Evolutionary conservation across 257 asterid genomes (phyloP).

Genomic region (Striga asiatica): DNA sequence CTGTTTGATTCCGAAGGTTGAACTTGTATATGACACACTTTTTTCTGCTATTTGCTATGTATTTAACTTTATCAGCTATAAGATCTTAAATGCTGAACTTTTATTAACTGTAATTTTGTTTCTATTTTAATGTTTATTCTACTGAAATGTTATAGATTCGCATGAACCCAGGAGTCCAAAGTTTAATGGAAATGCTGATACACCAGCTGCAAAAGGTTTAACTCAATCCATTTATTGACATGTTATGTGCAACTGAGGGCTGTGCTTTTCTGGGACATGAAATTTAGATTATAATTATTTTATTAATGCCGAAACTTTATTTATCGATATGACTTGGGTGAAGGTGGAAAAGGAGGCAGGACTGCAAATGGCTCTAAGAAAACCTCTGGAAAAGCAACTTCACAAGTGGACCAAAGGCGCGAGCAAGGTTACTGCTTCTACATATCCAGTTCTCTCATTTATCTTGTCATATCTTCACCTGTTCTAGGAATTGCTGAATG

Average conservation of each 20-base stretch:
- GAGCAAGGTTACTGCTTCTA: slow-evolving; percentile 42
- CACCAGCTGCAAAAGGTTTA: slow-evolving; percentile 33
- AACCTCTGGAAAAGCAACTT: slow-evolving; percentile 34
- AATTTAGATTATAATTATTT: slow-evolving; percentile 1
- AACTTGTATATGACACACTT: not conserved
- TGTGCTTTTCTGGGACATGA: slow-evolving; percentile 5
- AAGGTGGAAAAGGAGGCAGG: slow-evolving; percentile 59
- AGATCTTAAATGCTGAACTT: not conserved
- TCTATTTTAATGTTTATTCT: slow-evolving; percentile 7
- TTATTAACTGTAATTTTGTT: slow-evolving; percentile 5
- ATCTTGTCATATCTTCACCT: slow-evolving; percentile 2
- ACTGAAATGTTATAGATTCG: slow-evolving; percentile 28
- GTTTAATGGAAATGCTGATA: slow-evolving; percentile 35
- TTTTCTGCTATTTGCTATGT: not conserved
- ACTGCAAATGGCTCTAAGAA: slow-evolving; percentile 37
- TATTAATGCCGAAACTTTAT: slow-evolving; percentile 9
- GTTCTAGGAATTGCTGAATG: not conserved
- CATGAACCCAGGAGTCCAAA: slow-evolving; percentile 20
- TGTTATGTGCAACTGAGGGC: slow-evolving; percentile 12
- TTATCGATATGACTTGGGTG: slow-evolving; percentile 24
- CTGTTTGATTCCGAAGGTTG: slow-evolving; percentile 58
- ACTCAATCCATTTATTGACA: not conserved
- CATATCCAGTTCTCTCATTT: not conserved
- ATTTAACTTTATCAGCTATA: not conserved
- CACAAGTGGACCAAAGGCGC: slow-evolving; percentile 36